Conservation (phyloP, 2,329 filamentous ascomycete genomes). For the Bretziella fagacearum region DNA sequence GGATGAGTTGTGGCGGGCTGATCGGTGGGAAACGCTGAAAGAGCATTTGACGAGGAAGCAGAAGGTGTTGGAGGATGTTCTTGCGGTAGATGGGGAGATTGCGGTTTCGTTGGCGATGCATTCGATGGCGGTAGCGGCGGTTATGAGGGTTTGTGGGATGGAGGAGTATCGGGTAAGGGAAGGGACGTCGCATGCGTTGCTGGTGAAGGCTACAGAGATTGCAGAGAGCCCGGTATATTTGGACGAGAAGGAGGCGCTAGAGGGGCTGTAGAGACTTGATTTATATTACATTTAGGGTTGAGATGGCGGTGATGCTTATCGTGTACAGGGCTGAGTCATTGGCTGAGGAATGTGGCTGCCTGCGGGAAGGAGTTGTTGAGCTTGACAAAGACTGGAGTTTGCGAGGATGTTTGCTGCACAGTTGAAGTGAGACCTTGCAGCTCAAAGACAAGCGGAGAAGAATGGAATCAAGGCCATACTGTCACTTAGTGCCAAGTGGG, state of each 20-base stretch:
- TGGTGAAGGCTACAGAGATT: constrained; percentile 29
- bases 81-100: constrained; percentile 22
- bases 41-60: constrained; percentile 30
- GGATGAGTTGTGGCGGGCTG: constrained; percentile 34
- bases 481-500: constrained; percentile 44
- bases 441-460: constrained; percentile 25
- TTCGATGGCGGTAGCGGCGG: constrained; percentile 28
- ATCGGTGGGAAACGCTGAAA: constrained; percentile 30
- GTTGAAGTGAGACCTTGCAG: constrained; percentile 29
- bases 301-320: neutral
- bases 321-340: no score
- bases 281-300: neutral
- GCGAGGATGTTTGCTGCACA: constrained; percentile 40
- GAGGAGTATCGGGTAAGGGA: constrained; percentile 29
- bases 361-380: constrained; percentile 24
- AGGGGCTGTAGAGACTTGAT: neutral
- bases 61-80: constrained; percentile 30
- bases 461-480: constrained; percentile 26
- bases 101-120: constrained; percentile 34
- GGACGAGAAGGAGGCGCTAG: constrained; percentile 5
- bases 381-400: constrained; percentile 34
- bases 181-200: constrained; percentile 36
- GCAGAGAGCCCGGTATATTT: constrained; percentile 9
- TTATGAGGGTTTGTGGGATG: constrained; percentile 28
- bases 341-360: no score